These are phyloP conservation scores for Rhizophagus sp. DNA, from an alignment of 192 early-diverging fungal genomes.

Conservation along the genomic window DNA sequence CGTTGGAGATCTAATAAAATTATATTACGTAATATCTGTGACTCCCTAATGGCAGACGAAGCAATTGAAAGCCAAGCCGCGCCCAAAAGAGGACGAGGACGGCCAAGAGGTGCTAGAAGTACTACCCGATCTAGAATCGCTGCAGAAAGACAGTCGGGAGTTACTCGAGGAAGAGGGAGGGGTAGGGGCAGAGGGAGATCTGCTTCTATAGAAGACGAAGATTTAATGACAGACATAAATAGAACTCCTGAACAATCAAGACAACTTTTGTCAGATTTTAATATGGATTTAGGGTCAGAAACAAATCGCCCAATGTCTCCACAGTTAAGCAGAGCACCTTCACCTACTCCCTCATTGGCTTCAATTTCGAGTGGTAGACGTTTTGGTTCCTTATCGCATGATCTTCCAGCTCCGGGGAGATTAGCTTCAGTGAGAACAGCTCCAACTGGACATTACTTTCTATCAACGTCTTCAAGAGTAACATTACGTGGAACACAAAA, in stretches of 20 bases:
- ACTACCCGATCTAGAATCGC: background rate
- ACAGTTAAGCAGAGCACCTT: background rate
- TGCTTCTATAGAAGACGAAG: background rate
- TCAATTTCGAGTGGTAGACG: background rate
- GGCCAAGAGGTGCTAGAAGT: background rate
- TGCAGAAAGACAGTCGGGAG: background rate
- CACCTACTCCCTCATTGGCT: constrained; percentile 8
- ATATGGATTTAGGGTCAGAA: background rate
- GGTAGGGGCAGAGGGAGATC: background rate
- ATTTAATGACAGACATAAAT: background rate
- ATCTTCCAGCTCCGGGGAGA: constrained; percentile 24
- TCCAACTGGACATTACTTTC: constrained; percentile 17
- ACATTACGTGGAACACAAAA: constrained; percentile 16
- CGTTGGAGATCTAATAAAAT: too few species aligned
- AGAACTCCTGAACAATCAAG: background rate
- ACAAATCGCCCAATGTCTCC: background rate
- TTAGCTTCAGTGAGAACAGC: constrained; percentile 4
- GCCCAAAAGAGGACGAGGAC: background rate
- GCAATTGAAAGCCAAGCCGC: background rate
- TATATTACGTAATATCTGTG: too few species aligned
- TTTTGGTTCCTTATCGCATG: constrained; percentile 10
- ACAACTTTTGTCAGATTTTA: background rate
- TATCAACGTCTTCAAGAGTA: constrained; percentile 25
- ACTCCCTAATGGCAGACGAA: background rate
- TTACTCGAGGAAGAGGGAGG: background rate